A percentile compares a stretch with the other conserved stretches of the same genome.
These are phyloP conservation scores for Fusarium sublunatum DNA, from an alignment of 2,329 filamentous ascomycete genomes.

Conservation along the genomic window DNA sequence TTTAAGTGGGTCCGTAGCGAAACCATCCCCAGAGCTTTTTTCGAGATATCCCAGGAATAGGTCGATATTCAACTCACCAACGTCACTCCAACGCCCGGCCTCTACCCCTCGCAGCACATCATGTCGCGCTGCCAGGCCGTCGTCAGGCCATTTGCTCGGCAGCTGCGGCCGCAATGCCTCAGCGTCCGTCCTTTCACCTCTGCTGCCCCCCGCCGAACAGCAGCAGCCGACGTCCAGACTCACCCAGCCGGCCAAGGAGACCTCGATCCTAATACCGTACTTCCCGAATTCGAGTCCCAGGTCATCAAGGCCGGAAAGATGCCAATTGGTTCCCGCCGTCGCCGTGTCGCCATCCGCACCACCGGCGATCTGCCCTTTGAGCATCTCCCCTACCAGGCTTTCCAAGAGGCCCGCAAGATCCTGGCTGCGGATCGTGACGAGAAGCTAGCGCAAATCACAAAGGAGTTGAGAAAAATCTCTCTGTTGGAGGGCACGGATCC, in stretches of 20 bases:
- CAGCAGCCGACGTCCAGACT: constrained; percentile 46
- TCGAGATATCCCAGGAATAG: constrained; percentile 22
- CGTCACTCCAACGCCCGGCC: constrained; percentile 28
- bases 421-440: constrained; percentile 81
- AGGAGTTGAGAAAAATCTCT: constrained; percentile 75
- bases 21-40: constrained; percentile 47
- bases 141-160: constrained; percentile 66
- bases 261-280: constrained; percentile 76
- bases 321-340: constrained; percentile 86
- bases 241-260: constrained; percentile 49
- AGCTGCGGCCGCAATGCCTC: constrained; percentile 57
- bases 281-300: constrained; percentile 67
- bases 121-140: constrained; percentile 72
- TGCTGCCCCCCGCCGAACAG: constrained; percentile 45
- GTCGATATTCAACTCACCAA: constrained; percentile 14
- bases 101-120: constrained; percentile 35
- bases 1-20: constrained; percentile 45
- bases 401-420: constrained; percentile 92
- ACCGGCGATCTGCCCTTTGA: constrained; percentile 83
- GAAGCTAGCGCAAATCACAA: constrained; percentile 79
- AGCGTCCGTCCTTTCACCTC: constrained; percentile 52
- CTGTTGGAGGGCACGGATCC: constrained; percentile 70
- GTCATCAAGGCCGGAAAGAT: constrained; percentile 75
- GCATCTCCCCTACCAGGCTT: constrained; percentile 95
- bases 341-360: constrained; percentile 76